Evolutionary conservation across 768 basidiomycete species (phyloP).

Genomic region (Stropharia rugosoannulata): DNA sequence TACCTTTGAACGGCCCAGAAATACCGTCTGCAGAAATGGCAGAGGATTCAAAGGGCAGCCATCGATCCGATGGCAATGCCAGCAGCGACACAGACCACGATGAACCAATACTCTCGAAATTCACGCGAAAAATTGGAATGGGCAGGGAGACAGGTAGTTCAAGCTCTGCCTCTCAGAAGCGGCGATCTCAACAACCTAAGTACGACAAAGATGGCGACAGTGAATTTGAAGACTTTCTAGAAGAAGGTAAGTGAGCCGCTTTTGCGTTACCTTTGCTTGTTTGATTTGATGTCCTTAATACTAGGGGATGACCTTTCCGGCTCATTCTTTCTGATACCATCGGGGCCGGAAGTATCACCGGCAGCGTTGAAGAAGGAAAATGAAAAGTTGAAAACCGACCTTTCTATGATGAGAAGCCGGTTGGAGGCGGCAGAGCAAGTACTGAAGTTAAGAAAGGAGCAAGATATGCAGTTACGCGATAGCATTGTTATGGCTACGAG

Average conservation of each 20-base stretch:
- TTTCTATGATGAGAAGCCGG: slow-evolving; percentile 55
- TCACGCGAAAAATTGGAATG: slow-evolving; percentile 52
- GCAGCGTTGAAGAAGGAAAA: slow-evolving; percentile 68
- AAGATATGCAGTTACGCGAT: slow-evolving; percentile 77
- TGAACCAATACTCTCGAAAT: slow-evolving; percentile 57
- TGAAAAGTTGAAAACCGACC: slow-evolving; percentile 54
- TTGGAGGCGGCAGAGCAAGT: slow-evolving; percentile 61
- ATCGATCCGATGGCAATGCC: slow-evolving; percentile 48
- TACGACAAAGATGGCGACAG: slow-evolving; percentile 41
- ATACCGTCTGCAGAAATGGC: slow-evolving; percentile 23
- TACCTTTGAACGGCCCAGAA: slow-evolving; percentile 58
- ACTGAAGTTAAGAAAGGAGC: slow-evolving; percentile 71
- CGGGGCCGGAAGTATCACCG: slow-evolving; percentile 51
- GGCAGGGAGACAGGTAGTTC: slow-evolving; percentile 27
- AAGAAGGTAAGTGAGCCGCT: slow-evolving; percentile 53
- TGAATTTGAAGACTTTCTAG: slow-evolving; percentile 61
- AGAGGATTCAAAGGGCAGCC: slow-evolving; percentile 21
- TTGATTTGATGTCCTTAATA: neutral
- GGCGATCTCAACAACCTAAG: slow-evolving; percentile 12
- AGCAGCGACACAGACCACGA: slow-evolving; percentile 72
- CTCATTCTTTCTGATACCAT: slow-evolving; percentile 76
- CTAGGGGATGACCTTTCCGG: slow-evolving; percentile 71
- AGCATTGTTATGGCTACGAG: slow-evolving; percentile 72
- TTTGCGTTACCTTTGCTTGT: neutral
- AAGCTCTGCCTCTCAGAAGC: slow-evolving; percentile 10